Base-by-base conservation (phyloP, 2,329 filamentous ascomycete genomes). In the Epichloe elymi region DNA sequence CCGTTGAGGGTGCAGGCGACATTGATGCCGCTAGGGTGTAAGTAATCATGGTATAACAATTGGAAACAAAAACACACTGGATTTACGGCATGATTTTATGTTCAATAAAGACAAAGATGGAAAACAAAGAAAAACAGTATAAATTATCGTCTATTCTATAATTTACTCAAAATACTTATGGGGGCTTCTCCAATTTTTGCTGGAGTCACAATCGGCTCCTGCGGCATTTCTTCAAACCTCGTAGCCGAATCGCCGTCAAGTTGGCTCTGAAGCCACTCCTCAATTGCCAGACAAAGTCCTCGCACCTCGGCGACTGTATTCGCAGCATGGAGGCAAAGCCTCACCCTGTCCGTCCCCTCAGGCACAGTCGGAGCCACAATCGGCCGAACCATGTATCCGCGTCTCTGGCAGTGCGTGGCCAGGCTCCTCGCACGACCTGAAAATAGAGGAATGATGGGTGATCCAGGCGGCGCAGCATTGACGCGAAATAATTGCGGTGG, bases 281-380 rank as follows among this genome's bases (percentile, higher is more conserved):
- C 65, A 8, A 83, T 71, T 0, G 65, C 68, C 7, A 54, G 60
- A 0, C 76, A 68, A 20, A 86, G 61, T 0, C 67, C 70, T 5
- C 81, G 71, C 0, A 86, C 70, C 52, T 87, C 72, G 4, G 69
- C 65, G 6, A 67, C 53, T 0, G 77, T 82, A 55, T 87, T 88
- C 0, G 75, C 79, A 0, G 82, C 79, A 63, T 88, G 84, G 2
- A 88, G 61, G 62, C 83, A 86, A 0, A 88, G 70, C 8, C 84
- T 68, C 0, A 87, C 76, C 11, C 84, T 69, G 60, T 86, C 80
- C 5, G 70, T 76, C 0, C 83, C 82, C 2, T 61, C 64, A 0
- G 82, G 80, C 2, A 88, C 82, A 0, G 83, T 87, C 0, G 84
- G 84, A 1, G 81, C 72, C 52, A 86, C 80, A 15, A 87, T 85